These are phyloP conservation scores for Bisporella sp. DNA, from an alignment of 2,329 filamentous ascomycete genomes.

Conservation along the genomic window DNA sequence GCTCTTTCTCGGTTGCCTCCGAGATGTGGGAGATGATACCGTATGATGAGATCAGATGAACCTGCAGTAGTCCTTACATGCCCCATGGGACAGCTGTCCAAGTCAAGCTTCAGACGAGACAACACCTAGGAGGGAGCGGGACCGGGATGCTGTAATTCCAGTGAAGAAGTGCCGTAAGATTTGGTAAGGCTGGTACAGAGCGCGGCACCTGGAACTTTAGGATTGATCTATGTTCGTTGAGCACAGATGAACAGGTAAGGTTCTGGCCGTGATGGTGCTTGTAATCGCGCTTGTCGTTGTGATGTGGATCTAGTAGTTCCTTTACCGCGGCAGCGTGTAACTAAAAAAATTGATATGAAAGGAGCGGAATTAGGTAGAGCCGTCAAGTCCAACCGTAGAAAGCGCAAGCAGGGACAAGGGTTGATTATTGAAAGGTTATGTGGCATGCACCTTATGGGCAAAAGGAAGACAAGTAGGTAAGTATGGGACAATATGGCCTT, in stretches of 20 bases:
- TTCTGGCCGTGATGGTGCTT: too few relatives aligned
- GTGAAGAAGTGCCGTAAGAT: conserved; percentile 1
- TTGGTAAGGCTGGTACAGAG: conserved; percentile 4
- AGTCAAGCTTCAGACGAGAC: conserved; percentile 13
- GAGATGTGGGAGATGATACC: conserved; percentile 11
- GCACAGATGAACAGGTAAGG: too few relatives aligned
- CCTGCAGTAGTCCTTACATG: too few relatives aligned
- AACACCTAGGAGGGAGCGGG: not conserved
- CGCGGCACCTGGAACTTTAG: not conserved
- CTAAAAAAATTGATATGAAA: not conserved
- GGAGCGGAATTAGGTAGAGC: not conserved
- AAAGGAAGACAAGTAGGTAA: too few relatives aligned
- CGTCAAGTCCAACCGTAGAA: not conserved
- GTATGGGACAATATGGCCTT: too few relatives aligned
- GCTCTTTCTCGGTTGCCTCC: conserved; percentile 18
- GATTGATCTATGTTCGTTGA: too few relatives aligned
- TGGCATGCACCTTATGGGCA: too few relatives aligned
- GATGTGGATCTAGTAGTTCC: too few relatives aligned
- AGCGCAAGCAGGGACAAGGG: too few relatives aligned
- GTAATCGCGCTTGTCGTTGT: too few relatives aligned
- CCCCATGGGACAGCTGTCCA: too few relatives aligned
- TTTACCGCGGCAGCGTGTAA: not conserved
- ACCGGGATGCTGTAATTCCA: conserved; percentile 8
- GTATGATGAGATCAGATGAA: not conserved
- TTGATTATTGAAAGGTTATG: too few relatives aligned